phyloP scores from a whole-genome alignment of 768 basidiomycete genomes.

The Leccinum obscurum region DNA sequence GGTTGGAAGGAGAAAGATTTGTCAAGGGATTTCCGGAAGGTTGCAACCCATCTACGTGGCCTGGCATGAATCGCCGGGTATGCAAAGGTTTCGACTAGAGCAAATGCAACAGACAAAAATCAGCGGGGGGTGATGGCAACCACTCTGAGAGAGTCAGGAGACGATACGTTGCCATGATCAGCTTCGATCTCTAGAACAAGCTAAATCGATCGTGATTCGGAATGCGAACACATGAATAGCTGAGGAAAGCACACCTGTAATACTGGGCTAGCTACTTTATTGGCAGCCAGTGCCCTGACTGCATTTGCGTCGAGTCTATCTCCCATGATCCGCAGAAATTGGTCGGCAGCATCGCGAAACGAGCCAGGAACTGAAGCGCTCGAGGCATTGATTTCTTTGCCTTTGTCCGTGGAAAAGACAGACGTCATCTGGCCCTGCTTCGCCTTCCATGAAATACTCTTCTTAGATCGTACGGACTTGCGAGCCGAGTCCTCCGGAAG shows the following conservation, averaged over 20 bases:
- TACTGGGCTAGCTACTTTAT: constrained; percentile 75
- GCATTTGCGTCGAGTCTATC: constrained; percentile 65
- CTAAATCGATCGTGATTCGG: constrained; percentile 39
- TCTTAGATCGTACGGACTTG: constrained; percentile 73
- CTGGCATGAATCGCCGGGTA: too few species aligned
- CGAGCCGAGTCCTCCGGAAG: constrained; percentile 40
- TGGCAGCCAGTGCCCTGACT: constrained; percentile 71
- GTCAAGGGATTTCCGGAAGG: too few species aligned
- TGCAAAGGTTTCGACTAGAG: too few species aligned
- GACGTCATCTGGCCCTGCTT: constrained; percentile 81
- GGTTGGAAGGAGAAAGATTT: too few species aligned
- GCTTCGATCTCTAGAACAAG: constrained; percentile 84
- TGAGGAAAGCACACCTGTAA: constrained; percentile 53
- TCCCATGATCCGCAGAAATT: constrained; percentile 53
- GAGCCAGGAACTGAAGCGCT: constrained; percentile 40
- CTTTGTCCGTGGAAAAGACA: constrained; percentile 55
- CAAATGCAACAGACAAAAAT: too few species aligned
- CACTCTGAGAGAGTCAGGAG: constrained; percentile 46
- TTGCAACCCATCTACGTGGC: too few species aligned
- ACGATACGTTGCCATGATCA: constrained; percentile 56
- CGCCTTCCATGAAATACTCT: constrained; percentile 79
- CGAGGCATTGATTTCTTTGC: constrained; percentile 34
- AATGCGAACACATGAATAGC: constrained; percentile 9
- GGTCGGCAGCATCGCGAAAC: constrained; percentile 47
- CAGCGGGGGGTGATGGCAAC: too few species aligned